Conservation (phyloP, 495 filamentous ascomycete species). For the Penicillium steckii region DNA sequence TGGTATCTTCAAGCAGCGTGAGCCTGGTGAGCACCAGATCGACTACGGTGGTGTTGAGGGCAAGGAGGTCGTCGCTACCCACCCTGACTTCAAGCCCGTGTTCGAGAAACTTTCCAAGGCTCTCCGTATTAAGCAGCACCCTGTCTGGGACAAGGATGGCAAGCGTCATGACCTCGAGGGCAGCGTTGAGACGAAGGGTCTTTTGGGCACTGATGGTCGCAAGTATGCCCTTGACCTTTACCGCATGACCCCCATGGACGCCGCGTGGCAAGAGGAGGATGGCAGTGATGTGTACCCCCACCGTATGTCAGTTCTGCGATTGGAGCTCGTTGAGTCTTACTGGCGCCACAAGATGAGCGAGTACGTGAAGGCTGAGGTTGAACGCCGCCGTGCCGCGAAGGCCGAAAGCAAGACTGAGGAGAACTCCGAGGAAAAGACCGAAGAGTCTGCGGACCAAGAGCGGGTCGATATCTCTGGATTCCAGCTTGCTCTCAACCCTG, state of each 20-base stretch:
- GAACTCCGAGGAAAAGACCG: conserved; percentile 30
- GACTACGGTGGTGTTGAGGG: conserved; percentile 98
- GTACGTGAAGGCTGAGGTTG: conserved; percentile 74
- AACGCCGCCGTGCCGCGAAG: conserved; percentile 49
- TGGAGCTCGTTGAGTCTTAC: conserved; percentile 83
- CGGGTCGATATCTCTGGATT: conserved; percentile 83
- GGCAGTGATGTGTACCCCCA: conserved; percentile 76
- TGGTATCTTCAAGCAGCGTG: conserved; percentile 98
- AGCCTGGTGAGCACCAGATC: conserved; percentile 96
- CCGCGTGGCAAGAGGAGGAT: conserved; percentile 82
- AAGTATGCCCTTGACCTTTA: conserved; percentile 98
- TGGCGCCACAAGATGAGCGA: conserved; percentile 83
- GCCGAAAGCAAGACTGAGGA: conserved; percentile 45
- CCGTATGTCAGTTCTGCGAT: conserved; percentile 87
- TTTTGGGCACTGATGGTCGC: conserved; percentile 93
- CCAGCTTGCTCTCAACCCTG: conserved; percentile 86
- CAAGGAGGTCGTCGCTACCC: conserved; percentile 88
- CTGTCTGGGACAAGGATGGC: conserved; percentile 96
- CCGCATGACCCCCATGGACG: conserved; percentile 88
- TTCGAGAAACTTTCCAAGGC: conserved; percentile 90
- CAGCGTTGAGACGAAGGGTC: conserved; percentile 96
- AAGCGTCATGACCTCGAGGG: conserved; percentile 89
- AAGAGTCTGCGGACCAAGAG: conserved; percentile 47
- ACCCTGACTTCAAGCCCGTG: conserved; percentile 76
- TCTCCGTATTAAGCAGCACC: conserved; percentile 86